Evolutionary conservation across 352 stramenopile species (phyloP).

Genomic region (Vaucheria bursata): DNA sequence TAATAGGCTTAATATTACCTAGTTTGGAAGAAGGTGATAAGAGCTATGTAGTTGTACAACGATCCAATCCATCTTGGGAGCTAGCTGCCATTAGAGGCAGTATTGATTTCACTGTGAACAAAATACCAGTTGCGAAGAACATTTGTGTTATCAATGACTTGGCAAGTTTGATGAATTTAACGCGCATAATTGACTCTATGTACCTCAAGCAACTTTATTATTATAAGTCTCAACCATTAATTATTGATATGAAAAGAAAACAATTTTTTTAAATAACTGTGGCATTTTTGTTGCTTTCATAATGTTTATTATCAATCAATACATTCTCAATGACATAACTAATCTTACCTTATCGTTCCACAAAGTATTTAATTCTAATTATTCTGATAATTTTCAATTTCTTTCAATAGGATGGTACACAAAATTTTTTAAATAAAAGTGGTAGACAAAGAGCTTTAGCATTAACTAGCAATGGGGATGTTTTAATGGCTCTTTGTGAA

Average conservation of each 20-base stretch:
- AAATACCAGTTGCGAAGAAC: slow-evolving; percentile 11
- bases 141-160: slow-evolving; percentile 22
- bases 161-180: not conserved
- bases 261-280: not conserved
- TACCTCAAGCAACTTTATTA: not conserved
- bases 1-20: slow-evolving; percentile 25
- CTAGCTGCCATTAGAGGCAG: not conserved
- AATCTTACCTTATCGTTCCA: not conserved
- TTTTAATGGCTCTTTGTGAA: not conserved
- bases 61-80: slow-evolving; percentile 27
- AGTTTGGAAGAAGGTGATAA: slow-evolving; percentile 15
- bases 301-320: not conserved
- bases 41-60: slow-evolving; percentile 37
- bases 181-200: not conserved
- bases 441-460: not conserved
- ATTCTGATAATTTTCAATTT: not conserved
- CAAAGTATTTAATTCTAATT: not conserved
- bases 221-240: not conserved
- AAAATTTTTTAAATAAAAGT: not conserved
- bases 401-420: not conserved
- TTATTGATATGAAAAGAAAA: not conserved
- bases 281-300: not conserved
- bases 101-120: slow-evolving; percentile 39
- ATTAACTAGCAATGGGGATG: not conserved
- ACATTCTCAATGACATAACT: not conserved